Evolutionary conservation across 768 basidiomycete species (phyloP), one percentile per base, ranked within the genome.

Genomic region (Boletales sp.): DNA sequence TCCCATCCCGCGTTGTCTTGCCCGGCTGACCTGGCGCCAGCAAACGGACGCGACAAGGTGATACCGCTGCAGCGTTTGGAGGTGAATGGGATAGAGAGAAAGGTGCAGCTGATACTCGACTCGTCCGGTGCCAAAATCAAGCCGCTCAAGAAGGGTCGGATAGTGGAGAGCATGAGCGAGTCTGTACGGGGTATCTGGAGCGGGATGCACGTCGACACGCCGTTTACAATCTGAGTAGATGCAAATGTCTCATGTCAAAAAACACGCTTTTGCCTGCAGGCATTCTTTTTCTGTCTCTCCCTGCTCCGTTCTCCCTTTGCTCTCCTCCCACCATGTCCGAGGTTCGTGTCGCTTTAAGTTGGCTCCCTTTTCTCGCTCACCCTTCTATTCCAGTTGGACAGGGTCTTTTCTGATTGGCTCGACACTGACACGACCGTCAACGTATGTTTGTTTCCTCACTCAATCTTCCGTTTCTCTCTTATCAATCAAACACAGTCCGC

Each of bases 131-230:
- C 85, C 40, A 89, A 90, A 69, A 92, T 94, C 50, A 84, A 83
- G 64, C 76, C 84, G 13, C 71, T 94, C 61, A 91, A 92, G 65
- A 79, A 74, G 41, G 61, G 63, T 1, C 69, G 81, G 51, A 75
- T 79, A 15, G 86, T 95, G 27, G 83, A 89, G 74, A 90, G 87
- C 62, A 81, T 79, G 27, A 83, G 86, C 43, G 87, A 90, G 71
- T 79, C 89, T 15, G 76, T 88, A 10, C 83, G 92, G 65, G 92
- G 92, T 46, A 89, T 94, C 55, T 94, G 90, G 91, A 88, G 86
- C 64, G 90, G 91, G 17, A 69, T 94, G 54, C 92, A 94, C 59
- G 87, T 87, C 56, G 80, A 83, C 59, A 79, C 84, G 48, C 84
- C 86, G 15, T 80, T 76, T 72, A 72, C 70, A 51, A 75, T 82